Conservation (phyloP, 148 eudicot genomes). For the Arbutus unedo region DNA sequence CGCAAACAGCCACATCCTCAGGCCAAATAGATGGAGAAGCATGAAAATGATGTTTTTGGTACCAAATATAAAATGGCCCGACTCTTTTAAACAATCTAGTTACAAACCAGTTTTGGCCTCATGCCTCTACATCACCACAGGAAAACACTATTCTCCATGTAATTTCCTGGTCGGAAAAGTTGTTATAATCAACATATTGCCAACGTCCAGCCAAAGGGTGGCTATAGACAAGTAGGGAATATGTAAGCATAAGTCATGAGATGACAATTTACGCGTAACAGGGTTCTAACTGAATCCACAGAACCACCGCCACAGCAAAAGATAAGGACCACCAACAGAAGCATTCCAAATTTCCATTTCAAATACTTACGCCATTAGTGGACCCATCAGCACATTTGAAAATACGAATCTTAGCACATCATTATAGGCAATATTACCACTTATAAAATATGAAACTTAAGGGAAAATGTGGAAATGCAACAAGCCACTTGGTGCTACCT, state of each 20-base stretch:
- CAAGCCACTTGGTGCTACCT: conserved; percentile 40
- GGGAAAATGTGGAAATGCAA: not conserved
- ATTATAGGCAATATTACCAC: not conserved
- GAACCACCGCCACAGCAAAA: not conserved
- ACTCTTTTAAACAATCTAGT: too few species aligned
- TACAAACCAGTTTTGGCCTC: too few species aligned
- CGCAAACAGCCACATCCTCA: too few species aligned
- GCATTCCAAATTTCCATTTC: not conserved
- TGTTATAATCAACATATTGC: too few species aligned
- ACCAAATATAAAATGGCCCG: too few species aligned
- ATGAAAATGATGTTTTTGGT: too few species aligned
- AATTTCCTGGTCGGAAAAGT: too few species aligned
- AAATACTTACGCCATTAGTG: not conserved
- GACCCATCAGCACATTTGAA: conserved; percentile 2
- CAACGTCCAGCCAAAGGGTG: not conserved
- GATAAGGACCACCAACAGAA: not conserved
- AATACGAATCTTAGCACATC: not conserved
- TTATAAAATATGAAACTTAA: not conserved
- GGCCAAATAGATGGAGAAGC: too few species aligned
- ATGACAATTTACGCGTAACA: not conserved
- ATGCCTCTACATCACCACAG: too few species aligned
- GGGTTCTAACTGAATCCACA: not conserved
- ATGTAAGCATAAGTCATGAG: not conserved
- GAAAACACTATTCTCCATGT: too few species aligned
- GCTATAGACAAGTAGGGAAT: not conserved